Evolutionary conservation across 164 flowering plant genomes (phyloP).

Genomic region (Buxus sempervirens): DNA sequence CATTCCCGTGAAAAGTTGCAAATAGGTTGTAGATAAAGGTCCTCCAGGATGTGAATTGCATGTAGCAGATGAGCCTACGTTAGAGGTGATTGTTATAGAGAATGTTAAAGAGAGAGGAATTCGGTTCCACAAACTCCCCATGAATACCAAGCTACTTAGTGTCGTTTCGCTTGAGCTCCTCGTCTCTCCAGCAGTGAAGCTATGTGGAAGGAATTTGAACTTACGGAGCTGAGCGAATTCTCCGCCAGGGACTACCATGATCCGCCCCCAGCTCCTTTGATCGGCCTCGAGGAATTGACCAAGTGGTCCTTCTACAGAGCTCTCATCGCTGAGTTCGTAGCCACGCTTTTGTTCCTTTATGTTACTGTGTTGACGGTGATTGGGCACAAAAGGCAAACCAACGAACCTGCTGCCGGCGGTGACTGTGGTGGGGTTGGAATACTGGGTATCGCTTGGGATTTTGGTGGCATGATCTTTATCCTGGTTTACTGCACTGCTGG

Average conservation of each 20-base stretch:
- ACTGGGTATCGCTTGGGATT: constrained; percentile 73
- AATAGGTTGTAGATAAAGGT: too few relatives aligned
- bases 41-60: too few relatives aligned
- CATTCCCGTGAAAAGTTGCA: too few relatives aligned
- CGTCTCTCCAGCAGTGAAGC: too few relatives aligned
- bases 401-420: constrained; percentile 14
- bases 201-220: constrained; percentile 53
- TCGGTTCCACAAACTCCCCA: too few relatives aligned
- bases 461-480: constrained; percentile 70
- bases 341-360: constrained; percentile 63
- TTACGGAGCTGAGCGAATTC: constrained; percentile 25
- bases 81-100: too few relatives aligned
- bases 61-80: too few relatives aligned
- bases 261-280: constrained; percentile 59
- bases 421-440: constrained; percentile 60
- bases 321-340: constrained; percentile 68
- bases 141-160: too few relatives aligned
- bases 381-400: constrained; percentile 51
- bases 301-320: too few relatives aligned
- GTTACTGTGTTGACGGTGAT: constrained; percentile 66
- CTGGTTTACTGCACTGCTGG: constrained; percentile 79
- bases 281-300: constrained; percentile 44
- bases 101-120: too few relatives aligned
- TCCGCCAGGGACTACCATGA: constrained; percentile 55
- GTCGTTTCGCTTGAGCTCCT: too few relatives aligned